phyloP scores from a whole-genome alignment of 495 filamentous ascomycete genomes.

The Trichocladium antarcticum region DNA sequence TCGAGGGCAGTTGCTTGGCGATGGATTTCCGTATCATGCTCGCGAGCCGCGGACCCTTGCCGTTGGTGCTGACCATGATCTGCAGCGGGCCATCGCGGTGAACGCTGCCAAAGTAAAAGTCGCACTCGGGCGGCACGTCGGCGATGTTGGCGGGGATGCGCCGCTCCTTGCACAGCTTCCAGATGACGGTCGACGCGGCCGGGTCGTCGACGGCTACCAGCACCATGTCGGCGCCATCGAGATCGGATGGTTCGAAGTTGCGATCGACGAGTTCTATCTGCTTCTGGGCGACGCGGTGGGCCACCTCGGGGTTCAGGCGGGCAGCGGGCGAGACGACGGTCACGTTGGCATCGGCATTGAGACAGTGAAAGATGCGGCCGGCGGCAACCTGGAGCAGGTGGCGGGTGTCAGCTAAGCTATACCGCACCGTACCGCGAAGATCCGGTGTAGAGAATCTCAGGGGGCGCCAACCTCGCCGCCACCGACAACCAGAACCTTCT shows the following conservation, averaged over 20 bases:
- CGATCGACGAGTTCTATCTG: constrained; percentile 72
- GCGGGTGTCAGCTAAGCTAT: background rate
- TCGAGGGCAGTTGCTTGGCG: constrained; percentile 57
- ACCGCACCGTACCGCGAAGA: too few species aligned
- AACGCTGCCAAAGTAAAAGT: constrained; percentile 95
- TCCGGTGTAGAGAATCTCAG: background rate
- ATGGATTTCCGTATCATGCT: constrained; percentile 78
- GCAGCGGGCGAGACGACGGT: constrained; percentile 69
- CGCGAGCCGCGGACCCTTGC: constrained; percentile 86
- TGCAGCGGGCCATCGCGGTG: constrained; percentile 92
- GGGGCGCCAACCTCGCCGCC: constrained; percentile 66
- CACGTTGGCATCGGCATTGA: constrained; percentile 88
- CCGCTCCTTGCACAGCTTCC: constrained; percentile 77
- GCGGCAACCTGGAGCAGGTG: constrained; percentile 64
- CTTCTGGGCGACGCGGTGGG: constrained; percentile 58
- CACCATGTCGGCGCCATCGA: constrained; percentile 64
- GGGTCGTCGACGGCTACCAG: constrained; percentile 89
- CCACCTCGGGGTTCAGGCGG: constrained; percentile 80
- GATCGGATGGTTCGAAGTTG: constrained; percentile 68
- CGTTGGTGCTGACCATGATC: constrained; percentile 97
- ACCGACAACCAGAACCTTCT: constrained; percentile 75
- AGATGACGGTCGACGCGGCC: constrained; percentile 71
- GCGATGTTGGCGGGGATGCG: constrained; percentile 89
- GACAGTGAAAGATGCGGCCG: constrained; percentile 79
- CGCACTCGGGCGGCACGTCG: constrained; percentile 92